Base-by-base conservation (phyloP, 495 filamentous ascomycete species). In the Massariosphaeria phaeospora region DNA sequence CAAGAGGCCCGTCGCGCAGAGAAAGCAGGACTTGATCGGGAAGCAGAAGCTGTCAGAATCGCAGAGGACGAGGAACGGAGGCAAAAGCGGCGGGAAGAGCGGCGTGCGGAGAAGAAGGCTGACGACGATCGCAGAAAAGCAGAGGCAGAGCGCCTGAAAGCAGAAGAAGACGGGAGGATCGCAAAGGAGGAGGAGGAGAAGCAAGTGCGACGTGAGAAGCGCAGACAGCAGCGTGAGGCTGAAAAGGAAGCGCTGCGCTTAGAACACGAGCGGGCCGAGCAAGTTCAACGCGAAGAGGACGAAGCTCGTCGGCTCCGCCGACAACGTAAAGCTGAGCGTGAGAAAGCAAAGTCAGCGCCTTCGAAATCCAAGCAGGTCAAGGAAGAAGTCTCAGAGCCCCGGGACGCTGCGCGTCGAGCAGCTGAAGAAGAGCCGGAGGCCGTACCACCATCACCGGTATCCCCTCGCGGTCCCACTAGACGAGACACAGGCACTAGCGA, bases 381-480 rank as follows among this genome's bases (percentile, higher is more conserved):
- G 11, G 36, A 36, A 17, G 35, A 49, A 6, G n/a, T 27, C 12
- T 46, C 30, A 25, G 24, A 47, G 27, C 50, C 49, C 24, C 43
- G 60, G 7, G 60, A 63, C 44, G 60, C 60, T 40, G 60, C 60
- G 44, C 60, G 60, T 13, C 42, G 60, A 27, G 60, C 54, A 27
- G 60, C 60, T 6, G 60, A 63, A 25, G 60, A 63, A 26, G 55
- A 58, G 13, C 17, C 38, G 3, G 60, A 63, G 35, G 27, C 17
- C 10, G 10, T 43, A 38, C 53, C 53, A 33, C 17, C 53, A 29
- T 44, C 59, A 9, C 60, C 60, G 18, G 39, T 51, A 1, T 59
- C 54, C 1, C 52, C 53, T 43, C 60, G 54, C 15, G 36, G 18
- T 2, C 45, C 55, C 1, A 34, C 53, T 15, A 48, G 49, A 15